phyloP scores from a whole-genome alignment of 2,329 filamentous ascomycete species.

The Ophiocordyceps robertsii region DNA sequence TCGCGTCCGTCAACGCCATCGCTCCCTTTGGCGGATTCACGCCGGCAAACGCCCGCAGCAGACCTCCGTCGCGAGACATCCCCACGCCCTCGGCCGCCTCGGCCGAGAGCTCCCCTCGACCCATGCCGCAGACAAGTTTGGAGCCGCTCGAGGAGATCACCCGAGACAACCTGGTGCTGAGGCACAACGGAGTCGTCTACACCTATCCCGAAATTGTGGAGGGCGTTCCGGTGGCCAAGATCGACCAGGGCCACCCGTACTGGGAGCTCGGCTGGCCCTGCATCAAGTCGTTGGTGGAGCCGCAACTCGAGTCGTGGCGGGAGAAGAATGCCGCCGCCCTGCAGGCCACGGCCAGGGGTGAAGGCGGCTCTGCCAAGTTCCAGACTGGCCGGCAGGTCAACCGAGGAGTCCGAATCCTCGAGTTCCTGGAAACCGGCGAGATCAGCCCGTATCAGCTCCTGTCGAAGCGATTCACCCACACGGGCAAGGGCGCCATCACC shows the following conservation, averaged over 20 bases:
- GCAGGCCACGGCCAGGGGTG: slow-evolving; percentile 16
- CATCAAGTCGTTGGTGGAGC: slow-evolving; percentile 27
- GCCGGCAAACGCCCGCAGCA: slow-evolving; percentile 15
- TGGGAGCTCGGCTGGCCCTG: slow-evolving; percentile 41
- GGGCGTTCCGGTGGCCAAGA: slow-evolving; percentile 39
- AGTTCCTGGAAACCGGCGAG: slow-evolving; percentile 34
- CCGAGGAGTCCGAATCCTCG: slow-evolving; percentile 36
- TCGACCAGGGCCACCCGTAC: slow-evolving; percentile 35
- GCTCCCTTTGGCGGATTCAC: slow-evolving; percentile 14
- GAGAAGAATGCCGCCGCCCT: slow-evolving; percentile 28
- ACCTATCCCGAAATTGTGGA: slow-evolving; percentile 37
- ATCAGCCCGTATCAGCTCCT: slow-evolving; percentile 45
- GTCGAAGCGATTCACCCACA: slow-evolving; percentile 33
- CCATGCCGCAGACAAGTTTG: slow-evolving; percentile 4
- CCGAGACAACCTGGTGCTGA: slow-evolving; percentile 27
- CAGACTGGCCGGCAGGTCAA: slow-evolving; percentile 43
- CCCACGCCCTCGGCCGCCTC: slow-evolving; percentile 15
- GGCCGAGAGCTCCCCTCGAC: slow-evolving; percentile 13
- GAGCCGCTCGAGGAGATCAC: slow-evolving; percentile 24
- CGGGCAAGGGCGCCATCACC: slow-evolving; percentile 24
- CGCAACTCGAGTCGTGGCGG: slow-evolving; percentile 31
- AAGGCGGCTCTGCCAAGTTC: slow-evolving; percentile 30
- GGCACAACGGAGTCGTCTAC: slow-evolving; percentile 34
- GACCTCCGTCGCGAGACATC: slow-evolving; percentile 14
- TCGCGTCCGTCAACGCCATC: background rate